Base-by-base conservation (phyloP, 768 basidiomycete genomes). In the Porpolomopsis calyptriformis region DNA sequence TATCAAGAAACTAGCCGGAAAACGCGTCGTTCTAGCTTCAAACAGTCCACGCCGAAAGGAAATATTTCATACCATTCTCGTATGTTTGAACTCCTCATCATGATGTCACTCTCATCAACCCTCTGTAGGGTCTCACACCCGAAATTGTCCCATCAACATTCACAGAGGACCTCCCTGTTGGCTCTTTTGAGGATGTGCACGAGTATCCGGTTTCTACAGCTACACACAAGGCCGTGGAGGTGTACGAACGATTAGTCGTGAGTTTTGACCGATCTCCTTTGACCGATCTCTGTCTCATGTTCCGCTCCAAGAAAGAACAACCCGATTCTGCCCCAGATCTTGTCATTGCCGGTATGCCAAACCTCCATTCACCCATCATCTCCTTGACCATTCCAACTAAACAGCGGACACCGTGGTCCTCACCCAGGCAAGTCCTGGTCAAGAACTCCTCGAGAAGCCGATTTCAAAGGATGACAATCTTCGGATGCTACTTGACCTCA, bases 381-480 rank as follows among this genome's bases (percentile, higher is more conserved):
- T 34, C 36, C 46, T 18, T 51, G 37, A 19, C 31, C 24, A n/a
- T 25, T 22, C 16, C 33, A 40, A 41, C 18, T 25, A 34, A 1
- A 35, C 59, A 91, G 96, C 94, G 52, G 96, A 99, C 60, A 98
- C 96, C 0, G 81, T 99, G 11, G 91, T 98, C n/a, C 68, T 99
- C 34, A 84, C 82, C 3, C 85, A 85, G 53, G 72, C 76, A 0
- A 70, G 76, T 42, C 78, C 83, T 1, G 60, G 57, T 1, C 89
- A 89, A 46, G 85, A 90, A 42, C 68, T 98, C 5, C 67, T 98
- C 1, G 96, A 99, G 64, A 99, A 98, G 59, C 96, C 96, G 0
- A 38, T 50, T 0, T 75, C 75, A 7, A 85, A 86, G 55, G 78
- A 68, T 23, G 93, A 97, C 49, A 84, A 97, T 60, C 57, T 86